Evolutionary conservation across 805 yeast species (phyloP).

Genomic region (Teunomyces tritomae): DNA sequence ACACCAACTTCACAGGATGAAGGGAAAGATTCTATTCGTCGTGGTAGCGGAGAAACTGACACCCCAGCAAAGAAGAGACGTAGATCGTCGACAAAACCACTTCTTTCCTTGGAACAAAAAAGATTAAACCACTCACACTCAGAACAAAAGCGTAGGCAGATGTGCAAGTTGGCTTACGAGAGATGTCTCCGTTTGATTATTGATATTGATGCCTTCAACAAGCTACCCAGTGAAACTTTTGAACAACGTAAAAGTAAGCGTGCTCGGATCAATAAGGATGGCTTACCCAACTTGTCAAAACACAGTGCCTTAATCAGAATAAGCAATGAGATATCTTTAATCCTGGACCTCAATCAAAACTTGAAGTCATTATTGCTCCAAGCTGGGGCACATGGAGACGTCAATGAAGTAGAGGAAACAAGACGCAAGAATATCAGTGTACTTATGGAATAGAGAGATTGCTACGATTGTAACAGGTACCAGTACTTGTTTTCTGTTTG

Average conservation of each 20-base stretch:
- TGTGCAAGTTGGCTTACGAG: constrained; percentile 45
- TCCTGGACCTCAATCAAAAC: constrained; percentile 31
- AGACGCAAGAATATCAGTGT: background rate
- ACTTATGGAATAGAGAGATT: background rate
- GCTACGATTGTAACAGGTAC: background rate
- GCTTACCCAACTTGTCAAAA: constrained; percentile 44
- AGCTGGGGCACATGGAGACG: constrained; percentile 3
- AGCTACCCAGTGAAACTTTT: constrained; percentile 16
- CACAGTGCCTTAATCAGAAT: constrained; percentile 42
- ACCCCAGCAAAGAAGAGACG: constrained; percentile 19
- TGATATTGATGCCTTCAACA: constrained; percentile 32
- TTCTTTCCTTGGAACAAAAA: constrained; percentile 39
- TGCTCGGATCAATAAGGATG: constrained; percentile 40
- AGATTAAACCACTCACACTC: constrained; percentile 40
- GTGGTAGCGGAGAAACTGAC: background rate
- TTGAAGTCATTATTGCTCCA: constrained; percentile 24
- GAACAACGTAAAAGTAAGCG: constrained; percentile 27
- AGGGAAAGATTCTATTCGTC: background rate
- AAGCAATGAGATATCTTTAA: constrained; percentile 35
- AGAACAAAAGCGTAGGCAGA: constrained; percentile 43
- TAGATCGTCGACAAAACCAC: constrained; percentile 32
- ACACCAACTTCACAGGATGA: constrained; percentile 7
- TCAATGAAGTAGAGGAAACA: background rate
- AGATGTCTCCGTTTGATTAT: constrained; percentile 40
- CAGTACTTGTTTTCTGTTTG: background rate